Conservation (phyloP, 805 yeast species). For the Candida sphagnicola region DNA sequence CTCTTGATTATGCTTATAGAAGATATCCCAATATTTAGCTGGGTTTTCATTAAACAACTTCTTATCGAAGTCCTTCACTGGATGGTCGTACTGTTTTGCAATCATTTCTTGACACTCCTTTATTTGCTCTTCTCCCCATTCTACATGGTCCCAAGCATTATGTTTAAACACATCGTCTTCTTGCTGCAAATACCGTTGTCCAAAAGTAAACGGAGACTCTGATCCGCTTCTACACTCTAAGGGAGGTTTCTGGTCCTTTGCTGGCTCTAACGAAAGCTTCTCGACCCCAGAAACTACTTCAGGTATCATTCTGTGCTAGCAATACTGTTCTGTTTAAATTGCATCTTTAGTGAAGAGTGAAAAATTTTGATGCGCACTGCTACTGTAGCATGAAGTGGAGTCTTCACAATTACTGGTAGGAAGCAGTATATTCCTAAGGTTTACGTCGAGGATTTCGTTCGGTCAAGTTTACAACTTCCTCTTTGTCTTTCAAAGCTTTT, state of each 20-base stretch:
- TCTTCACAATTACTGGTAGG: no score
- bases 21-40: slow-evolving; percentile 91
- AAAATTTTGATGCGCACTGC: neutral
- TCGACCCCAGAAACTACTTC: neutral
- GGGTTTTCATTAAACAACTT: slow-evolving; percentile 77
- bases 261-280: slow-evolving; percentile 1
- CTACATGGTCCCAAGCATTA: slow-evolving; percentile 97
- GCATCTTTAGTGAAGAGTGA: neutral
- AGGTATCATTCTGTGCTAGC: neutral
- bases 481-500: no score
- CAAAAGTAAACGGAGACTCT: slow-evolving; percentile 88
- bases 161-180: slow-evolving; percentile 84
- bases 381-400: neutral
- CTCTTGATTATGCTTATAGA: slow-evolving; percentile 84
- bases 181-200: slow-evolving; percentile 71
- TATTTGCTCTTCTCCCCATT: slow-evolving; percentile 91
- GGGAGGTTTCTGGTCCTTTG: slow-evolving; percentile 37
- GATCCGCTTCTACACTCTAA: slow-evolving; percentile 66
- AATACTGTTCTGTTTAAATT: neutral
- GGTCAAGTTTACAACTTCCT: no score
- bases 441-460: no score
- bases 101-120: slow-evolving; percentile 72
- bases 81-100: slow-evolving; percentile 67
- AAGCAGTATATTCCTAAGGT: no score
- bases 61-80: slow-evolving; percentile 88